These are phyloP conservation scores for Penicillium macrosclerotiorum DNA, from an alignment of 495 filamentous ascomycete species.

Conservation along the genomic window DNA sequence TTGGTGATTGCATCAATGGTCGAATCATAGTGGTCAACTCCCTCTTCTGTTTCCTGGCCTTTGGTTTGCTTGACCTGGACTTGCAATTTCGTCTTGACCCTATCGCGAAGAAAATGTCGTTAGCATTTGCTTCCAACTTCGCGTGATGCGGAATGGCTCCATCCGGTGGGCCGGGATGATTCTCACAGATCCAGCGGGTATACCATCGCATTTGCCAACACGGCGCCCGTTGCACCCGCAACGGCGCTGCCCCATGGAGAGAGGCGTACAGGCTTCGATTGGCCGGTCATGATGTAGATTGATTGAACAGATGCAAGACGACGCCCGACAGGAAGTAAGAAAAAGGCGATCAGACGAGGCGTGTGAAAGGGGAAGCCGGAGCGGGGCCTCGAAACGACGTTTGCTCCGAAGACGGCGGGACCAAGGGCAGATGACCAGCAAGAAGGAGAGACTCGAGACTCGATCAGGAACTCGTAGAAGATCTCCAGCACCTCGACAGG, in stretches of 20 bases:
- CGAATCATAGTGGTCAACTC: constrained; percentile 72
- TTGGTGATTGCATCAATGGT: constrained; percentile 85
- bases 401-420: constrained; percentile 12
- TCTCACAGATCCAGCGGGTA: constrained; percentile 93
- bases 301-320: constrained; percentile 2
- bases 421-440: constrained; percentile 1
- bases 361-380: constrained; percentile 22
- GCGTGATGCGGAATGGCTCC: background rate
- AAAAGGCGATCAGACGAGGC: constrained; percentile 8
- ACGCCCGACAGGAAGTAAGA: constrained; percentile 3
- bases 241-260: constrained; percentile 93
- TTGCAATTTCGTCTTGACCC: constrained; percentile 95
- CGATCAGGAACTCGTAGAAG: constrained; percentile 2
- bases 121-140: background rate
- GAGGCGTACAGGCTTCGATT: constrained; percentile 74
- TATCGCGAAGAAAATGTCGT: constrained; percentile 33
- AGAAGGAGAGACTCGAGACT: background rate
- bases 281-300: constrained; percentile 71
- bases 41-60: constrained; percentile 32
- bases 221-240: constrained; percentile 89
- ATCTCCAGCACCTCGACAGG: background rate
- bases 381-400: constrained; percentile 19
- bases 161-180: background rate
- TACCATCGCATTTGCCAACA: constrained; percentile 91
- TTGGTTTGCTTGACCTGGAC: constrained; percentile 76